Percentiles rank a stretch among this genome's conserved stretches.
Conservation (phyloP, 331 rosid species). For the Arachis monticola region DNA sequence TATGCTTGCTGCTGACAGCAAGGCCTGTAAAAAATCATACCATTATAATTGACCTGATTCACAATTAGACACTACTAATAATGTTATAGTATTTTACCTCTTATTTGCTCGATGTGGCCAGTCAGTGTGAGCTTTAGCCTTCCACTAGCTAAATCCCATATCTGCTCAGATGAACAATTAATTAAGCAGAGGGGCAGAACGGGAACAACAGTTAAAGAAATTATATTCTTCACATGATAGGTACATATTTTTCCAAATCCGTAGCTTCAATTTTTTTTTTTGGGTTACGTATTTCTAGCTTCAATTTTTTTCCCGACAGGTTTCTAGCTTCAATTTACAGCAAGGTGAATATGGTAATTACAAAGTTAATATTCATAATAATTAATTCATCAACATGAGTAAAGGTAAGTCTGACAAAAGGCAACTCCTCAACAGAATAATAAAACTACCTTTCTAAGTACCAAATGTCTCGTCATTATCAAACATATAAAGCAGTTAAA, state of each 20-base stretch:
- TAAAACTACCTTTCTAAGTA: constrained; percentile 14
- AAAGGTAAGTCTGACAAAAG: constrained; percentile 12
- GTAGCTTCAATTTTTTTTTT: background rate
- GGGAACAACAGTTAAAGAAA: background rate
- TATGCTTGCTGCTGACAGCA: constrained; percentile 86
- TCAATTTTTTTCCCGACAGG: no score
- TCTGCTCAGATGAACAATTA: constrained; percentile 61
- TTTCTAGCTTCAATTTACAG: background rate
- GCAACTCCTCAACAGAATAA: constrained; percentile 1
- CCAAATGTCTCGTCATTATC: background rate
- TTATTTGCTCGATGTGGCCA: constrained; percentile 94
- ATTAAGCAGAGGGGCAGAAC: constrained; percentile 27
- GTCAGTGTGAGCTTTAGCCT: constrained; percentile 87
- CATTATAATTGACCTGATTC: constrained; percentile 30
- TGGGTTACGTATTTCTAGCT: no score
- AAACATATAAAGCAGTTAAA: background rate
- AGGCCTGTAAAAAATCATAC: constrained; percentile 66
- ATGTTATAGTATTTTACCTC: constrained; percentile 63
- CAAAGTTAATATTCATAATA: constrained; percentile 1
- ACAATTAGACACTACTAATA: constrained; percentile 23
- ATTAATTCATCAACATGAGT: background rate
- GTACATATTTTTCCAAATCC: constrained; percentile 17
- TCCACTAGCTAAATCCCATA: constrained; percentile 97
- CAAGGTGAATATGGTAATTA: constrained; percentile 5
- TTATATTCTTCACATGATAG: constrained; percentile 8